Conservation (phyloP, 768 basidiomycete species). For the Pleurotus platypus region DNA sequence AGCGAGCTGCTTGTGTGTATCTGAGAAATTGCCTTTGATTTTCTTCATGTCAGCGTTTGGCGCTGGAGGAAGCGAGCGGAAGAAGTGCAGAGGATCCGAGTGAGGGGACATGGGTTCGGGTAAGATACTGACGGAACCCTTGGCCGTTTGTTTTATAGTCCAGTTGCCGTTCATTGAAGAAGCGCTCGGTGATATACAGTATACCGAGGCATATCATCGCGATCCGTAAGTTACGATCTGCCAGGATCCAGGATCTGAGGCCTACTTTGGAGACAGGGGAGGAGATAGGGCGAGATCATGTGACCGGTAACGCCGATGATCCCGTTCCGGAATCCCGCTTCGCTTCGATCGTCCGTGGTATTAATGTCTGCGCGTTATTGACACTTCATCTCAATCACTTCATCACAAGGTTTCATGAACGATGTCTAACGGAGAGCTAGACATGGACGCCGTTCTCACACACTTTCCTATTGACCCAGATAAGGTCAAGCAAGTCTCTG, state of each 20-base stretch:
- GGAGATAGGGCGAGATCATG: not conserved
- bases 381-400: too few species aligned
- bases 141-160: constrained; percentile 1
- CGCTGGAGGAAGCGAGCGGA: constrained; percentile 14
- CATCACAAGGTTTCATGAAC: too few species aligned
- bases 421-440: not conserved
- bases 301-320: too few species aligned
- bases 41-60: constrained; percentile 21
- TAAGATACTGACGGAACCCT: not conserved
- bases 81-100: constrained; percentile 6
- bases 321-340: too few species aligned
- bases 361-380: too few species aligned
- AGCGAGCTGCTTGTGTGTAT: constrained; percentile 31
- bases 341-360: too few species aligned
- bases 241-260: not conserved
- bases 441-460: not conserved
- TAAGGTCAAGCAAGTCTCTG: constrained; percentile 22
- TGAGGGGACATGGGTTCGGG: not conserved
- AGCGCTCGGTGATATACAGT: not conserved
- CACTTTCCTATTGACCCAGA: constrained; percentile 9
- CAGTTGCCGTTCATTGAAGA: not conserved
- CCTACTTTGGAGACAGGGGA: not conserved
- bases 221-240: not conserved
- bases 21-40: constrained; percentile 38
- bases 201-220: not conserved